phyloP scores from a whole-genome alignment of 345 rosid genomes.

The Acer campestre region DNA sequence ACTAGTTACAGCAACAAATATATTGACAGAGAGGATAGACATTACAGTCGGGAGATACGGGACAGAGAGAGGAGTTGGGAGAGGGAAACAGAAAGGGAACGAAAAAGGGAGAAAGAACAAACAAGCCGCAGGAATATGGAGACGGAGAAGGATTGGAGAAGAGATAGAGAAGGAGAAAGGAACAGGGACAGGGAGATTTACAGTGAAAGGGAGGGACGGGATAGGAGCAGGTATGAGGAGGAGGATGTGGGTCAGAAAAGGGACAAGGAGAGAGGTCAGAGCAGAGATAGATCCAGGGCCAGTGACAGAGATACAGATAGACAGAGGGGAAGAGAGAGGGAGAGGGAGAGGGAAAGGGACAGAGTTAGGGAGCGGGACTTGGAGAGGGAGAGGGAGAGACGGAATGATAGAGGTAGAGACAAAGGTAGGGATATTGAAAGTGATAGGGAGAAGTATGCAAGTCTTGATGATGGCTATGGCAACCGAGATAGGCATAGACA shows the following conservation, averaged over 20 bases:
- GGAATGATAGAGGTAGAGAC: conserved; percentile 45
- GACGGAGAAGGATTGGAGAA: conserved; percentile 24
- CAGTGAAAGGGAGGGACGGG: conserved; percentile 41
- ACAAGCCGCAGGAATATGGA: conserved; percentile 21
- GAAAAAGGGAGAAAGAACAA: conserved; percentile 16
- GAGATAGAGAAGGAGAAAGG: conserved; percentile 30
- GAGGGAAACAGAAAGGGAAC: conserved; percentile 24
- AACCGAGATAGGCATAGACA: conserved; percentile 35
- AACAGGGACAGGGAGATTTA: conserved; percentile 40
- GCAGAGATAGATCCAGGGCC: conserved; percentile 45
- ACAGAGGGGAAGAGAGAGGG: conserved; percentile 43
- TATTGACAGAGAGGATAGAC: conserved; percentile 38
- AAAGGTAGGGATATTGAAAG: conserved; percentile 45
- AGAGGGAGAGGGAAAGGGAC: conserved; percentile 36
- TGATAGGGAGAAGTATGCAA: conserved; percentile 37
- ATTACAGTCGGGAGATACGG: conserved; percentile 36
- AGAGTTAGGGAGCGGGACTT: conserved; percentile 26
- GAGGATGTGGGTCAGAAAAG: conserved; percentile 40
- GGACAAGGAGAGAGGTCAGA: conserved; percentile 45
- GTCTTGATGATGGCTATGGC: conserved; percentile 28
- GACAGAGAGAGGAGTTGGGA: conserved; percentile 33
- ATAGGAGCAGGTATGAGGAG: conserved; percentile 46
- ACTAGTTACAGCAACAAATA: conserved; percentile 39
- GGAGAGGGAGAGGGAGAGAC: conserved; percentile 42
- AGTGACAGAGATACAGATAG: conserved; percentile 40